phyloP scores from a whole-genome alignment of 2,329 filamentous ascomycete genomes.

The Colletotrichum lindemuthianum region DNA sequence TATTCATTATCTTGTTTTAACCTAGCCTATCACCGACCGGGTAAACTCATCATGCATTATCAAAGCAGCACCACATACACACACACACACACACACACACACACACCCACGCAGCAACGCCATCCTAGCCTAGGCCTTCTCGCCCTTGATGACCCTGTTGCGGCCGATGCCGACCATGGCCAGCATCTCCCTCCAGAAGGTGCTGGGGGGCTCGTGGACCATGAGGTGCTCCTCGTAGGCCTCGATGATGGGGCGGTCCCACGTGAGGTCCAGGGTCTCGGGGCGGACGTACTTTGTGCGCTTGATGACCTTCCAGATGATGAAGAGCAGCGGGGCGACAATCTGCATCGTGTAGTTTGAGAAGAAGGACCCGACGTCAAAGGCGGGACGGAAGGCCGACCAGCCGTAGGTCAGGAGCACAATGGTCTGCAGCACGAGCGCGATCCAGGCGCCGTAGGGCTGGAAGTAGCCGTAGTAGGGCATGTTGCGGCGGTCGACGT shows the following conservation, averaged over 20 bases:
- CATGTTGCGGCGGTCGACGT: slow-evolving; percentile 64
- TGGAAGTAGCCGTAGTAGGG: slow-evolving; percentile 76
- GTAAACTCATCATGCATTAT: too few relatives aligned
- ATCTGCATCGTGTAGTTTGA: slow-evolving; percentile 72
- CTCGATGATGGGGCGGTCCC: slow-evolving; percentile 68
- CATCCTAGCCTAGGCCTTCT: slow-evolving; percentile 30
- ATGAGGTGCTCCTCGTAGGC: slow-evolving; percentile 57
- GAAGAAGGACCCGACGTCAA: slow-evolving; percentile 68
- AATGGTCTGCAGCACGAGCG: slow-evolving; percentile 66
- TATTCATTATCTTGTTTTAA: too few relatives aligned
- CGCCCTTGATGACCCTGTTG: slow-evolving; percentile 37
- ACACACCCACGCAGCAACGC: background rate
- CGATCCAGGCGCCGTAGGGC: slow-evolving; percentile 67
- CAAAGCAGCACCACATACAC: background rate
- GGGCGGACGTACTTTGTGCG: slow-evolving; percentile 64
- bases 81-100: background rate
- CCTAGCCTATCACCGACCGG: too few relatives aligned
- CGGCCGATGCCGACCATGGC: slow-evolving; percentile 54
- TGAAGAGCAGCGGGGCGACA: slow-evolving; percentile 64
- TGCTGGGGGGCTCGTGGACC: slow-evolving; percentile 51
- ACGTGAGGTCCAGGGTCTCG: slow-evolving; percentile 66
- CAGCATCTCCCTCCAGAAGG: slow-evolving; percentile 67
- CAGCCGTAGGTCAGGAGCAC: slow-evolving; percentile 73
- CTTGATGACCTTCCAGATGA: slow-evolving; percentile 71
- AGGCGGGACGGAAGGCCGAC: slow-evolving; percentile 68